Evolutionary conservation across 2,329 filamentous ascomycete species (phyloP).

Genomic region (Diplodia seriata): DNA sequence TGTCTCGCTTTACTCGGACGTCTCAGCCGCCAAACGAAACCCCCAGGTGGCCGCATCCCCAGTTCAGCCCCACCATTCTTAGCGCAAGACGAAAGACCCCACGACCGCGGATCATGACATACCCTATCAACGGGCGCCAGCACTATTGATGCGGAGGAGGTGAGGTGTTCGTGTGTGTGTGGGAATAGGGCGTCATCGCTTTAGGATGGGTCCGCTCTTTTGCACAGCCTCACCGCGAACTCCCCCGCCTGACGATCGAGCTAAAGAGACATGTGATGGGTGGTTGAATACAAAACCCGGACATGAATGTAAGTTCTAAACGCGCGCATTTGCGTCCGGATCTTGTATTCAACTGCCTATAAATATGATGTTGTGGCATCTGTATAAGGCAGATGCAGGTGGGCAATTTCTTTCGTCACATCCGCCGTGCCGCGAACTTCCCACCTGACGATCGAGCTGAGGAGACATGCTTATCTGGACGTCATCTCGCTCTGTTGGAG

Average conservation of each 20-base stretch:
- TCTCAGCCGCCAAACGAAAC: background rate
- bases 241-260: background rate
- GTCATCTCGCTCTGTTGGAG: background rate
- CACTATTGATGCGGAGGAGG: background rate
- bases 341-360: too few relatives aligned
- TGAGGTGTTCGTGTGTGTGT: background rate
- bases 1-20: too few relatives aligned
- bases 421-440: constrained; percentile 9
- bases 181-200: background rate
- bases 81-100: background rate
- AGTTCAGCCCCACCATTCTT: background rate
- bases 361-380: too few relatives aligned
- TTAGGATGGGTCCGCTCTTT: too few relatives aligned
- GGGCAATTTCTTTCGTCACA: too few relatives aligned
- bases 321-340: too few relatives aligned
- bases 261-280: constrained; percentile 5
- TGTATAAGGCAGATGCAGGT: too few relatives aligned
- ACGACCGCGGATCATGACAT: background rate
- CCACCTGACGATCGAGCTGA: background rate
- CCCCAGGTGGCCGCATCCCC: background rate
- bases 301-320: too few relatives aligned
- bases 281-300: too few relatives aligned
- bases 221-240: constrained; percentile 16
- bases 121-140: background rate
- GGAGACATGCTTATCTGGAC: constrained; percentile 18